Percentiles rank a stretch among this genome's conserved stretches.
Evolutionary conservation across 2,329 filamentous ascomycete species (phyloP).

Genomic region (Dichotomopilus funicola): DNA sequence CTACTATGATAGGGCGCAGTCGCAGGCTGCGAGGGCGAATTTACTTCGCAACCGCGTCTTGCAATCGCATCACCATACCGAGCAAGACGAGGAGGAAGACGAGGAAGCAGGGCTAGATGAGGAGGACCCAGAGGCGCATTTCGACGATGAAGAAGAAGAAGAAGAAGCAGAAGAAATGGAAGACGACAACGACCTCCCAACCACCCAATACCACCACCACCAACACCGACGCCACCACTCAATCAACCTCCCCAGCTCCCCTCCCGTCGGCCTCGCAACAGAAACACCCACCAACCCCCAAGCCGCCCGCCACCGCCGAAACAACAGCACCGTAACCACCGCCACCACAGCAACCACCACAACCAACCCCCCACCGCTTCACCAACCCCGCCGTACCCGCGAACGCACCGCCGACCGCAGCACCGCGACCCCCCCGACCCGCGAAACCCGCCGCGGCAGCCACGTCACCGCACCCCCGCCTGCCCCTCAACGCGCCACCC

Average conservation of each 20-base stretch:
- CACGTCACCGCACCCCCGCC: no score
- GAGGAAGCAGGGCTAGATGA: background rate
- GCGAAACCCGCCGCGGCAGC: background rate
- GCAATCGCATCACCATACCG: background rate
- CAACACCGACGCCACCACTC: conserved; percentile 2
- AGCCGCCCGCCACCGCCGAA: background rate
- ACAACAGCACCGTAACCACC: background rate
- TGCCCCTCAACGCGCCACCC: no score
- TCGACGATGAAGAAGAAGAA: conserved; percentile 7
- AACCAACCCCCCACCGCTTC: conserved; percentile 3
- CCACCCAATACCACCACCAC: conserved; percentile 2
- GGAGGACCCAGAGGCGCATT: no score
- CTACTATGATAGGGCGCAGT: conserved; percentile 12
- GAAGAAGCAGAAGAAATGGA: conserved; percentile 5
- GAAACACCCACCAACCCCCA: conserved; percentile 9
- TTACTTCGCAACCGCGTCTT: background rate
- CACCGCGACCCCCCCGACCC: background rate
- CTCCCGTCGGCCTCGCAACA: background rate
- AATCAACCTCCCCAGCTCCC: background rate
- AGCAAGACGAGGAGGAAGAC: conserved; percentile 8
- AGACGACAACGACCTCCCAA: conserved; percentile 6
- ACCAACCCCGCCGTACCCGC: conserved; percentile 1
- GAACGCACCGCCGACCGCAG: conserved; percentile 4
- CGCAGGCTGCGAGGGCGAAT: conserved; percentile 7
- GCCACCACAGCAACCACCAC: background rate